Conservation (phyloP, 495 filamentous ascomycete species). For the Lasiosphaeria hispida region DNA sequence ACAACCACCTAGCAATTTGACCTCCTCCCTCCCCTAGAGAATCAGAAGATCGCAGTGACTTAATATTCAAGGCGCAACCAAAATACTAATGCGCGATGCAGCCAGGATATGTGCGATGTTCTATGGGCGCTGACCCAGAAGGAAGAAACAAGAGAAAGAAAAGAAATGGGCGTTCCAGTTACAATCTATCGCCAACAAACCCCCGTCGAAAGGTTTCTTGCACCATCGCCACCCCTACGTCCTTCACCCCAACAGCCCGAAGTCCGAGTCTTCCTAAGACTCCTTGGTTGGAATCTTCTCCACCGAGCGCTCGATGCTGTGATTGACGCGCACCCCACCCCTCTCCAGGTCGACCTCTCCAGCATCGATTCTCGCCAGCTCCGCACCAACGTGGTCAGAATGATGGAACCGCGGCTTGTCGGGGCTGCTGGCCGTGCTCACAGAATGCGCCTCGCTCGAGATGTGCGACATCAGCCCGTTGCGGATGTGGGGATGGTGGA, state of each 20-base stretch:
- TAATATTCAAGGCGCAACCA: too few species aligned
- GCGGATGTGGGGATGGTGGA: not conserved
- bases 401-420: not conserved
- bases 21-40: too few species aligned
- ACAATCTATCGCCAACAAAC: not conserved
- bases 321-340: constrained; percentile 7
- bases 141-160: not conserved
- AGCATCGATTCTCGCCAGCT: constrained; percentile 16
- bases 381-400: constrained; percentile 9
- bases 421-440: not conserved
- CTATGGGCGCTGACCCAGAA: not conserved
- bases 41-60: too few species aligned
- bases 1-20: too few species aligned
- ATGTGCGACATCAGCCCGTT: not conserved
- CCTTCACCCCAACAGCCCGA: not conserved
- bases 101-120: too few species aligned
- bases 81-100: too few species aligned
- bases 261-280: not conserved
- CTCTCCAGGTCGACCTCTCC: not conserved
- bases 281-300: not conserved
- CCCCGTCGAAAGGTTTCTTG: not conserved
- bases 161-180: not conserved
- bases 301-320: constrained; percentile 5
- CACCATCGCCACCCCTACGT: not conserved
- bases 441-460: not conserved